A percentile compares a stretch with the other conserved stretches of the same genome.
These are phyloP conservation scores for Staphylotrichum longicolle DNA, from an alignment of 495 filamentous ascomycete species.

Conservation along the genomic window DNA sequence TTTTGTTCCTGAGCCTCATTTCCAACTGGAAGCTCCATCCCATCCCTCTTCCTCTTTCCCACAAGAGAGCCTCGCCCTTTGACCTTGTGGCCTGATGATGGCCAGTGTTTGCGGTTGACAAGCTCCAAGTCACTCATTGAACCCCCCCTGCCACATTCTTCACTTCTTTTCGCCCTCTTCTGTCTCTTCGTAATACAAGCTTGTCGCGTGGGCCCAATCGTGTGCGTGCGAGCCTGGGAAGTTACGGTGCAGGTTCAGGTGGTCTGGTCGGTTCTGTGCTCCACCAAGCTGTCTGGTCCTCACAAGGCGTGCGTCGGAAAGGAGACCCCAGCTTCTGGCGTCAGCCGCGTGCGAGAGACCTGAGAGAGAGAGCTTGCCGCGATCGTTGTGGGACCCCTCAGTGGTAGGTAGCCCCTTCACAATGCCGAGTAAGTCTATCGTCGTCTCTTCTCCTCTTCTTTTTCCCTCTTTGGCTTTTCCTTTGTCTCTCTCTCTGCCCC, in stretches of 20 bases:
- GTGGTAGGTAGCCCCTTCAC: constrained; percentile 22
- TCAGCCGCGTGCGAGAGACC: constrained; percentile 12
- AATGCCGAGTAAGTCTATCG: constrained; percentile 38
- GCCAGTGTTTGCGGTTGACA: constrained; percentile 36
- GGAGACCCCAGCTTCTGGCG: constrained; percentile 22
- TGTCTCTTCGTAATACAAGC: neutral
- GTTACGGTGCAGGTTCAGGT: constrained; percentile 5
- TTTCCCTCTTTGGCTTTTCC: constrained; percentile 18
- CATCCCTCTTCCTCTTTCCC: constrained; percentile 6
- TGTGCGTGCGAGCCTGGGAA: neutral
- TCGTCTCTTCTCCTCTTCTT: constrained; percentile 12
- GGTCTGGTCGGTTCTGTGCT: constrained; percentile 14
- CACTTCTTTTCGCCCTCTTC: constrained; percentile 15
- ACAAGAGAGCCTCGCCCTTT: constrained; percentile 22
- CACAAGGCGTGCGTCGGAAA: constrained; percentile 14
- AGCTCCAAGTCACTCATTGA: constrained; percentile 38
- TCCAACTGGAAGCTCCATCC: constrained; percentile 13
- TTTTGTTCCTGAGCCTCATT: constrained; percentile 28
- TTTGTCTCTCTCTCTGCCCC: constrained; percentile 21
- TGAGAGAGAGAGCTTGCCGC: constrained; percentile 11
- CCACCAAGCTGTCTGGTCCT: constrained; percentile 6
- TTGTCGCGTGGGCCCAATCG: neutral
- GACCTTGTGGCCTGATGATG: constrained; percentile 31
- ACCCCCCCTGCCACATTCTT: constrained; percentile 2
- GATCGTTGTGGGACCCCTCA: constrained; percentile 21